Evolutionary conservation across 2,329 filamentous ascomycete genomes (phyloP), one percentile per base, ranked within the genome.

Genomic region (Fusarium equiseti): DNA sequence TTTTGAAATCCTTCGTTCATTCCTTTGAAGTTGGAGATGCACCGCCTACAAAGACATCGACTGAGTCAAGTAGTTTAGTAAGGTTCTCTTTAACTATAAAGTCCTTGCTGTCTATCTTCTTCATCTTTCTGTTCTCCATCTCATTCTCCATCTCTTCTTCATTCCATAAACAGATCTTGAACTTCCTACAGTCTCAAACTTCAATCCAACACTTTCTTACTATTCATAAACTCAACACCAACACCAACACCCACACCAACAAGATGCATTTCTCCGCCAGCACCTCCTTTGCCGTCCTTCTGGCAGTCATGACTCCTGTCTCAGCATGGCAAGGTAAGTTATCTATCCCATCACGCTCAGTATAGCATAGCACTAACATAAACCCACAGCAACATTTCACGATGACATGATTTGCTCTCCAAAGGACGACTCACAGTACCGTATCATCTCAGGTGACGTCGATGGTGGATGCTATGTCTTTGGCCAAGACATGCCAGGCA

Each of bases 71-170:
- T 35, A 18, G 9, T 3, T 35, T 16, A 29, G 4, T 5, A 29
- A 29, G 11, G 4, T 29, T 27, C 3, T 29, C 10, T 5, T 29
- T 4, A 2, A 12, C 27, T 38, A 38, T 38, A 38, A 38, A 38
- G 9, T 0, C 35, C 3, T 38, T 7, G 10, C 2, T 38, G 9
- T 11, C 35, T n/a, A 2, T 11, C 35, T n/a, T 5, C 6, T 1
- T 38, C 6, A 6, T n/a, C 35, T 38, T 11, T n/a, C 3, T 2
- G 35, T n/a, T 38, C 18, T 38, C 2, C 35, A 38, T 38, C 35
- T 4, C 3, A 38, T 38, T n/a, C 35, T 10, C 0, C 32, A 3
- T 35, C 32, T 11, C 9, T 11, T 38, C 35, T n/a, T 11, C 16
- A 38, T 6, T 38, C 3, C 1, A 38, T 4, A 6, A n/a, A 6